A percentile compares a stretch with the other conserved stretches of the same genome.
Evolutionary conservation across 176 grass and related monocot species (phyloP).

Genomic region (Oryza longistaminata): DNA sequence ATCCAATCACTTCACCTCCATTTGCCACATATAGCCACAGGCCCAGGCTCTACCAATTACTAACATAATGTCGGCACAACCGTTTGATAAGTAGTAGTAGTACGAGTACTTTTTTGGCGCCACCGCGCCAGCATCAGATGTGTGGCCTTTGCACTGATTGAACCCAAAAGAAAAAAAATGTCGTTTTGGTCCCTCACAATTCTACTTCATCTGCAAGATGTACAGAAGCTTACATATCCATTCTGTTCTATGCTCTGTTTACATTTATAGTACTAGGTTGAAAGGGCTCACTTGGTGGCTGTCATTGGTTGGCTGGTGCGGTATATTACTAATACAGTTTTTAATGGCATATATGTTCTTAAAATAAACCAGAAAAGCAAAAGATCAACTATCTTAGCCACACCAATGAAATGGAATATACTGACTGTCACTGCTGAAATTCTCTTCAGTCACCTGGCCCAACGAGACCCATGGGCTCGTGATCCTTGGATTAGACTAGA

Average conservation of each 20-base stretch:
- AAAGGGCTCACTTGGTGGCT: background rate
- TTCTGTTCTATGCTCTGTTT: background rate
- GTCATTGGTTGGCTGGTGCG: background rate
- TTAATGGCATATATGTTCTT: background rate
- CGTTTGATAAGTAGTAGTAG: background rate
- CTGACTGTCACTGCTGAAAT: background rate
- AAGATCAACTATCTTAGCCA: constrained; percentile 20
- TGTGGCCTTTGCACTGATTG: background rate
- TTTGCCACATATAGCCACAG: background rate
- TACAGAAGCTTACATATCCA: background rate
- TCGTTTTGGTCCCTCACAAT: background rate
- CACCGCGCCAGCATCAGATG: too few species aligned
- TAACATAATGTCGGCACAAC: background rate
- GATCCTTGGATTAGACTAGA: background rate
- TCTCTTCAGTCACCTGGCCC: background rate
- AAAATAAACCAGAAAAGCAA: constrained; percentile 34
- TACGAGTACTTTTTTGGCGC: background rate
- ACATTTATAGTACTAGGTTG: background rate
- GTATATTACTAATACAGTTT: background rate
- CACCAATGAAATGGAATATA: background rate
- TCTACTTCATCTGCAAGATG: background rate
- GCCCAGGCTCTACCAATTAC: background rate
- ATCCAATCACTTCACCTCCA: background rate
- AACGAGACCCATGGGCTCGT: background rate
- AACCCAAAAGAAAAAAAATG: background rate